These are phyloP conservation scores for Xylariaceae sp. DNA, from an alignment of 2,329 filamentous ascomycete species.

Conservation along the genomic window DNA sequence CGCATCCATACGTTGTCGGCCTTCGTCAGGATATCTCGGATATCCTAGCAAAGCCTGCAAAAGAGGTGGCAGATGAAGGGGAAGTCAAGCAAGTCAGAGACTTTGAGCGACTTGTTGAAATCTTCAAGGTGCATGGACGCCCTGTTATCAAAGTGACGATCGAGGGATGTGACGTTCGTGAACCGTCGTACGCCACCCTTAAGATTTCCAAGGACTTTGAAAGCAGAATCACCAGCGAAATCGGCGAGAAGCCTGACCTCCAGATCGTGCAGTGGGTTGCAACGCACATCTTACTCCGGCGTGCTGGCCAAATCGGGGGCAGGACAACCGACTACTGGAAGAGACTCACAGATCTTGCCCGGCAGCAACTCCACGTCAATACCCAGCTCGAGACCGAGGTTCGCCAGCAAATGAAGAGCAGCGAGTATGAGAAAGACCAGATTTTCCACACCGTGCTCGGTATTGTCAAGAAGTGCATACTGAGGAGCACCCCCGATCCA, in stretches of 20 bases:
- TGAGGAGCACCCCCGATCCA: background rate
- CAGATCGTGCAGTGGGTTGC: background rate
- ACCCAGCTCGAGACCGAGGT: background rate
- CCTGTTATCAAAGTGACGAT: constrained; percentile 1
- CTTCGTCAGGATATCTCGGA: background rate
- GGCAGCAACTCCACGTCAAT: constrained; percentile 1
- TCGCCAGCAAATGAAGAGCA: background rate
- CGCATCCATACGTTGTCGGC: background rate
- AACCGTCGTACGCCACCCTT: background rate
- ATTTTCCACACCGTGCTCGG: background rate
- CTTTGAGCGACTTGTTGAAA: constrained; percentile 1
- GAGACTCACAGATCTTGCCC: background rate
- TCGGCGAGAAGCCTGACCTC: background rate
- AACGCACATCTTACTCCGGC: background rate
- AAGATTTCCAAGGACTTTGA: background rate
- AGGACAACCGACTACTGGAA: constrained; percentile 2
- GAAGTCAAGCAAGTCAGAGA: background rate
- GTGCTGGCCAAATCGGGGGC: constrained; percentile 1
- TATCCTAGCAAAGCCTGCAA: background rate
- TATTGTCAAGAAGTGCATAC: background rate
- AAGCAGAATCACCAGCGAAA: background rate
- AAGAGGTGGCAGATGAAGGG: background rate
- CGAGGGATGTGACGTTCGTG: background rate
- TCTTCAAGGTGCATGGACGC: background rate
- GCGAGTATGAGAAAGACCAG: background rate